phyloP scores from a whole-genome alignment of 1,139 yeast species.

The Yamadazyma taylorii region DNA sequence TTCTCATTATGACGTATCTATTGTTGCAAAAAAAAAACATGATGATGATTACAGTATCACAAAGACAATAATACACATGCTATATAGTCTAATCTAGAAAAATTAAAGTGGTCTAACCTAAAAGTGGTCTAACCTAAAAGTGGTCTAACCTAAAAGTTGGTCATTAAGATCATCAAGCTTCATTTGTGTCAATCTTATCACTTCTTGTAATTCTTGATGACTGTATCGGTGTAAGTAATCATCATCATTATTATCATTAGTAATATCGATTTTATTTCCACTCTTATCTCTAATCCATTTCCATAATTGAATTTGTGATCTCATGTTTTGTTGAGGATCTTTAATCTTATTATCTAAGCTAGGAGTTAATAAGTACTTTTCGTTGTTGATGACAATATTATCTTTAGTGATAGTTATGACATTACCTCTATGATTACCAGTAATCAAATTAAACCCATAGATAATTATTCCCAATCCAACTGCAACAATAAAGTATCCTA shows the following conservation, averaged over 20 bases:
- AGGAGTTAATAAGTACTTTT: conserved; percentile 48
- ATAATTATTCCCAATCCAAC: conserved; percentile 16
- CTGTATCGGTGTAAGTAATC: conserved; percentile 23
- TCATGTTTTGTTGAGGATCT: conserved; percentile 31
- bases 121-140: too few relatives aligned
- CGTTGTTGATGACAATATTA: conserved; percentile 35
- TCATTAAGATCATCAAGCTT: conserved; percentile 38
- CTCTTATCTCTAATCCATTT: conserved; percentile 72
- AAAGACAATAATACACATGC: too few relatives aligned
- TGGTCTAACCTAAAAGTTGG: background rate
- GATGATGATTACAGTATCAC: too few relatives aligned
- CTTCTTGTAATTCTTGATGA: conserved; percentile 54
- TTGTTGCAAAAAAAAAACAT: too few relatives aligned
- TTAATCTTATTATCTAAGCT: conserved; percentile 41
- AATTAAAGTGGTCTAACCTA: too few relatives aligned
- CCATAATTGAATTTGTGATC: conserved; percentile 73
- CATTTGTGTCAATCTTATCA: conserved; percentile 53
- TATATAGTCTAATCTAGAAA: too few relatives aligned
- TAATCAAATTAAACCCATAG: conserved; percentile 7
- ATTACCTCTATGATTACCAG: conserved; percentile 1
- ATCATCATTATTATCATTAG: conserved; percentile 5
- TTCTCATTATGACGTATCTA: too few relatives aligned
- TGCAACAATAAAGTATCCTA: conserved; percentile 23
- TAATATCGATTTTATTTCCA: conserved; percentile 16
- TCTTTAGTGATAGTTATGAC: conserved; percentile 6